Evolutionary conservation across 1,284 basidiomycete genomes (phyloP), one percentile per base, ranked within the genome.

Genomic region (Xanthoconium separans): DNA sequence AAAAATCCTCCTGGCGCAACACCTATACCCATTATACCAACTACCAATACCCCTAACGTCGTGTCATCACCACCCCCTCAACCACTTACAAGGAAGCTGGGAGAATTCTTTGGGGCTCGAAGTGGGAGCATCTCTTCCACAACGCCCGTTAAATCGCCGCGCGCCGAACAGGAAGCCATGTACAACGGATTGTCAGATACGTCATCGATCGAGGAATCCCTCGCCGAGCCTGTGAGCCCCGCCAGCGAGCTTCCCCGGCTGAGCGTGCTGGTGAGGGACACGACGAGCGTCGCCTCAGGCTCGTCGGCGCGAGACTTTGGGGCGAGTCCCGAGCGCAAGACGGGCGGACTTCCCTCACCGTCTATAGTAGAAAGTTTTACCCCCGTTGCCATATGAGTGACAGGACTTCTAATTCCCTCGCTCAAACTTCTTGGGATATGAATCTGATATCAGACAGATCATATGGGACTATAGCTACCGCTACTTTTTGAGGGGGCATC

Each of bases 51-150:
- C 43, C 60, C 70, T 57, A 31, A 40, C 41, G 40, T 46, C 40
- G 27, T 49, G 48, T 51, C 59, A 40, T 67, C 61, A 40, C 70
- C 65, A 36, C 69, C 70, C 20, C 70, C 68, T 42, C 68, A 71
- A 24, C 75, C 74, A 1, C 70, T 87, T 5, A 70, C 82, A 33
- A 77, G 78, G 60, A 89, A 86, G 70, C 63, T 90, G 39, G 84
- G 85, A 4, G 84, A 83, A 4, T 83, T 90, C 69, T 90, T 90
- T 65, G 74, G 78, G 54, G 75, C 82, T 43, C 74, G 82, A 50
- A 70, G 52, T 50, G 73, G 73, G 13, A 83, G 79, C 62, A 69
- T 80, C 40, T 80, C 81, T 61, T 83, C 76, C 40, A 66, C 62
- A 2, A 54, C 61, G 4, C 58, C 70, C 47, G 55, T 66, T 50